Conservation (phyloP, 129 eudicot genomes). For the Flaveria bidentis region DNA sequence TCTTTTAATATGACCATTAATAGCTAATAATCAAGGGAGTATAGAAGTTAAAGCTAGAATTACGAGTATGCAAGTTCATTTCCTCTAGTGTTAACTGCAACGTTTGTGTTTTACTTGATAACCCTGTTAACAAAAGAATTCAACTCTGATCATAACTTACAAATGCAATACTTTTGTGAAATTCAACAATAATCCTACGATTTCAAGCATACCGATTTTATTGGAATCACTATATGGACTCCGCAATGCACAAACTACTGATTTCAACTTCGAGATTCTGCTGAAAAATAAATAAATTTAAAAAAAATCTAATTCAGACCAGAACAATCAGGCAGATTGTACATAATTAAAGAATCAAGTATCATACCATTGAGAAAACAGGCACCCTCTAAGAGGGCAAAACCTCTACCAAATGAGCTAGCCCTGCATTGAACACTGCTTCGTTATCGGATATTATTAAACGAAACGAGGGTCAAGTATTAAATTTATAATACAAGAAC, state of each 20-base stretch:
- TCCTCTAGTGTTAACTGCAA: conserved; percentile 46
- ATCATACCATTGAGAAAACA: too few relatives aligned
- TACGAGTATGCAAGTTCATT: conserved; percentile 33
- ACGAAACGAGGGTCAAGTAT: too few relatives aligned
- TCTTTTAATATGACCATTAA: neutral
- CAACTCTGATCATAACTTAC: conserved; percentile 17
- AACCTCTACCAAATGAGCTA: too few relatives aligned
- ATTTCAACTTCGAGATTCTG: conserved; percentile 47
- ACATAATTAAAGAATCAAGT: too few relatives aligned
- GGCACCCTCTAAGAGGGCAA: too few relatives aligned
- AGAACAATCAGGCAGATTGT: too few relatives aligned
- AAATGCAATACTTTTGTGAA: neutral
- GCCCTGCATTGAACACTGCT: too few relatives aligned
- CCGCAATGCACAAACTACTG: conserved; percentile 48
- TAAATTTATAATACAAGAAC: too few relatives aligned
- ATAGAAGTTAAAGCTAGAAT: conserved; percentile 42
- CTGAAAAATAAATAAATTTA: too few relatives aligned
- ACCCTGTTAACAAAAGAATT: conserved; percentile 38
- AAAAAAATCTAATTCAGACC: too few relatives aligned
- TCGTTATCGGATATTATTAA: too few relatives aligned
- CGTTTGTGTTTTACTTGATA: conserved; percentile 47
- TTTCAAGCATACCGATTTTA: conserved; percentile 33
- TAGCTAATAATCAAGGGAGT: neutral
- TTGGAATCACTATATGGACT: conserved; percentile 45
- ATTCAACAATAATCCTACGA: neutral